Conservation (phyloP, 2,329 filamentous ascomycete species). For the Pezicula neosporulosa region DNA sequence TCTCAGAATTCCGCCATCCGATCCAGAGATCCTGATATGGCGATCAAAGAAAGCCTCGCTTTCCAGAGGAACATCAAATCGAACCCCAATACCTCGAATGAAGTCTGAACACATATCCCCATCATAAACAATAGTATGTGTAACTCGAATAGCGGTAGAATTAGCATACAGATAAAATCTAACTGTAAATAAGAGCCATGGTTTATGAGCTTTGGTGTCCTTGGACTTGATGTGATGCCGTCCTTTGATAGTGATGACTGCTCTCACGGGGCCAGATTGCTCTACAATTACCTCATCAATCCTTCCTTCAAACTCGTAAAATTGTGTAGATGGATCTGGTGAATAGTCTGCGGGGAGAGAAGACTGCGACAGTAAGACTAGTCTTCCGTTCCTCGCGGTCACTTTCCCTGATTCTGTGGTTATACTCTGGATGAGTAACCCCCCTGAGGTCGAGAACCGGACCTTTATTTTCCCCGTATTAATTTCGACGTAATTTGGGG, state of each 20-base stretch:
- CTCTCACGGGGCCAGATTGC: constrained; percentile 36
- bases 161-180: constrained; percentile 57
- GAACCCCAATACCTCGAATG: constrained; percentile 50
- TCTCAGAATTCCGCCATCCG: constrained; percentile 49
- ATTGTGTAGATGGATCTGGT: constrained; percentile 32
- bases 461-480: constrained; percentile 13
- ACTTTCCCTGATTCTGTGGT: constrained; percentile 11
- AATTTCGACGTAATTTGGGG: constrained; percentile 5
- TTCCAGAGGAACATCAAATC: constrained; percentile 50
- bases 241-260: constrained; percentile 39
- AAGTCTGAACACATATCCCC: constrained; percentile 46
- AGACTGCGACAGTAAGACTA: constrained; percentile 51
- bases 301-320: constrained; percentile 44
- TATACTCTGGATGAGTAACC: constrained; percentile 11
- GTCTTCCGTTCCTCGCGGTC: constrained; percentile 34
- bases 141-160: constrained; percentile 49
- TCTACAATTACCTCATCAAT: constrained; percentile 49
- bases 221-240: constrained; percentile 15
- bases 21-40: constrained; percentile 53
- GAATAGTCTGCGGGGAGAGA: constrained; percentile 36
- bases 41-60: constrained; percentile 53
- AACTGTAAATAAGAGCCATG: constrained; percentile 52
- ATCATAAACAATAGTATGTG: constrained; percentile 56
- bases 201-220: constrained; percentile 29
- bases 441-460: constrained; percentile 14